Conservation (phyloP, 805 yeast species). For the Candida golubevii region DNA sequence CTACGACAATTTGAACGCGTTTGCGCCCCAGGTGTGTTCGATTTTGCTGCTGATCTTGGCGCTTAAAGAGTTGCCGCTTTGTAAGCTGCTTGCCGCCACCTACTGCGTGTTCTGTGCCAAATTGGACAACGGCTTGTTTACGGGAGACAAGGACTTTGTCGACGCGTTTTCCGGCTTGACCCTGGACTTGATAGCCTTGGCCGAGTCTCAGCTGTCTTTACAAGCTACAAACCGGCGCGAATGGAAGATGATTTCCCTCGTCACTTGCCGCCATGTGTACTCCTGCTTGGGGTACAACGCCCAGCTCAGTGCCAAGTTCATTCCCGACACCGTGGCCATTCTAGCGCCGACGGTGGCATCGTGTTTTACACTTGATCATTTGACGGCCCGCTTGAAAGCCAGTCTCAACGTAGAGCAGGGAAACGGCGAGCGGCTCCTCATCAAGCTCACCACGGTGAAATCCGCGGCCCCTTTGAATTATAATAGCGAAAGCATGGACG, state of each 20-base stretch:
- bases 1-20: constrained; percentile 76
- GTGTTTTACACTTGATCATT: constrained; percentile 16
- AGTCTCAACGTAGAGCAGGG: constrained; percentile 27
- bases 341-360: constrained; percentile 32
- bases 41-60: constrained; percentile 51
- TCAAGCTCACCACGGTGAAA: constrained; percentile 25
- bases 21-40: constrained; percentile 63
- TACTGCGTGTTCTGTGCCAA: constrained; percentile 39
- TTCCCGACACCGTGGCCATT: constrained; percentile 33
- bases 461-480: constrained; percentile 6
- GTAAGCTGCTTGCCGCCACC: constrained; percentile 48
- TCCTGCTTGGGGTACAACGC: constrained; percentile 33
- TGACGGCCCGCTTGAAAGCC: constrained; percentile 23
- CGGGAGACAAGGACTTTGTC: constrained; percentile 60
- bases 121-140: constrained; percentile 54
- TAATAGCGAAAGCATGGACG: constrained; percentile 25
- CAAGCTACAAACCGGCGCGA: constrained; percentile 33
- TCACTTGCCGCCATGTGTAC: constrained; percentile 37
- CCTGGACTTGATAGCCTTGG: constrained; percentile 16
- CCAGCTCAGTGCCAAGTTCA: constrained; percentile 25
- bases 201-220: constrained; percentile 11
- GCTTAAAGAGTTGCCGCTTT: constrained; percentile 57
- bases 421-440: constrained; percentile 25
- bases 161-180: constrained; percentile 33
- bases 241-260: constrained; percentile 43